phyloP scores from a whole-genome alignment of 306 rosid species.

The Herpetospermum pedunculosum region DNA sequence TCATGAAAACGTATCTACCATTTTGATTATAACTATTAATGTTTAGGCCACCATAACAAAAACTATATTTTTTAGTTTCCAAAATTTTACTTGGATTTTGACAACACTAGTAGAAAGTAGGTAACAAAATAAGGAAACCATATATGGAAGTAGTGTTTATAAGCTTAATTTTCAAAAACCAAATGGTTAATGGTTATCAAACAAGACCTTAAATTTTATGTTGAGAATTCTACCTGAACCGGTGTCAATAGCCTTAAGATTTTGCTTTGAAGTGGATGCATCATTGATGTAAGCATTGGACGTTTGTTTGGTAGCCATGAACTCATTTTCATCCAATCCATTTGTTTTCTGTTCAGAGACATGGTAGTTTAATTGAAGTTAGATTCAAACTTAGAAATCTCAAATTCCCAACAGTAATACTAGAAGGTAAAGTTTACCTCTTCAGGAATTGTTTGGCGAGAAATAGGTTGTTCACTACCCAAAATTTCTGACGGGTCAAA shows the following conservation, averaged over 20 bases:
- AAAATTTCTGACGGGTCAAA: slow-evolving; percentile 35
- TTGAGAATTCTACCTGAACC: slow-evolving; percentile 31
- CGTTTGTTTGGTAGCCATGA: slow-evolving; percentile 19
- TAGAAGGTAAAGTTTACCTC: slow-evolving; percentile 27
- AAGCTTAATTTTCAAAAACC: too few species aligned
- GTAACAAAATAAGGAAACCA: too few species aligned
- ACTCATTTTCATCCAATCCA: slow-evolving; percentile 21
- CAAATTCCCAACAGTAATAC: not conserved
- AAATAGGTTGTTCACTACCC: slow-evolving; percentile 27
- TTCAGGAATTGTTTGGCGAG: slow-evolving; percentile 17
- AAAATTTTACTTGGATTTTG: too few species aligned
- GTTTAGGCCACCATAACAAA: too few species aligned
- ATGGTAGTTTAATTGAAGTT: not conserved
- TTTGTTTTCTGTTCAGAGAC: slow-evolving; percentile 29
- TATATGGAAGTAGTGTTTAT: too few species aligned
- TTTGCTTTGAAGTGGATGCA: slow-evolving; percentile 35
- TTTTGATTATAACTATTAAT: not conserved
- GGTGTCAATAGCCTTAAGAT: slow-evolving; percentile 12
- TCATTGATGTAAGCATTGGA: slow-evolving; percentile 20
- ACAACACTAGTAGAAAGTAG: too few species aligned
- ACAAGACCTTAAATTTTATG: not conserved
- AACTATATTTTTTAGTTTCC: too few species aligned
- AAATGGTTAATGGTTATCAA: too few species aligned
- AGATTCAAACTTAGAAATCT: not conserved
- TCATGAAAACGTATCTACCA: not conserved